Conservation (phyloP, 164 flowering plant genomes). For the Aristolochia contorta region DNA sequence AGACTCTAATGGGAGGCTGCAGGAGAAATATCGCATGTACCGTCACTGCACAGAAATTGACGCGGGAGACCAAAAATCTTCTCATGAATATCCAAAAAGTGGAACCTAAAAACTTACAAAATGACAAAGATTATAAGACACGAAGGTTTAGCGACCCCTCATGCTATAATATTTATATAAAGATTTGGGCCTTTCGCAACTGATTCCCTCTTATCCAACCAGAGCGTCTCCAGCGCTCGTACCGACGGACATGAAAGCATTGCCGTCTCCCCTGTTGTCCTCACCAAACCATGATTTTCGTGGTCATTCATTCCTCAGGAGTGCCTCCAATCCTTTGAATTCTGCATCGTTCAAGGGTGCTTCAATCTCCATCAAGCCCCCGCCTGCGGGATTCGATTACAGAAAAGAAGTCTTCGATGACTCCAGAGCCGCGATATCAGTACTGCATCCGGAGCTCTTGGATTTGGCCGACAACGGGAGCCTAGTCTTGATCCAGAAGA, state of each 20-base stretch:
- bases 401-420: constrained; percentile 27
- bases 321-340: constrained; percentile 7
- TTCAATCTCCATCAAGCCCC: constrained; percentile 46
- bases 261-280: constrained; percentile 24
- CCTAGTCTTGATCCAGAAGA: constrained; percentile 52
- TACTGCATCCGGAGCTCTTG: constrained; percentile 50
- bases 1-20: too few species aligned
- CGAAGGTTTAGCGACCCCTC: too few species aligned
- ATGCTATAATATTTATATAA: too few species aligned
- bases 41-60: too few species aligned
- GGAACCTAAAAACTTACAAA: too few species aligned
- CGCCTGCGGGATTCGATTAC: constrained; percentile 71
- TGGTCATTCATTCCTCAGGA: constrained; percentile 5
- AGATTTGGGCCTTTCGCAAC: too few species aligned
- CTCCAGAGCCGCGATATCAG: constrained; percentile 34
- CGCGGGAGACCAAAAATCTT: too few species aligned
- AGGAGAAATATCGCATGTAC: too few species aligned
- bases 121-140: too few species aligned
- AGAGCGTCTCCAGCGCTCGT: too few species aligned
- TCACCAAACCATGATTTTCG: constrained; percentile 19
- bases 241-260: constrained; percentile 26
- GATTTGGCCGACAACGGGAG: constrained; percentile 65
- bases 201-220: too few species aligned
- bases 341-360: constrained; percentile 8
- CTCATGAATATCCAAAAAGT: too few species aligned